Evolutionary conservation across 345 rosid genomes (phyloP), one percentile per base, ranked within the genome.

Genomic region (Sapria himalayana): DNA sequence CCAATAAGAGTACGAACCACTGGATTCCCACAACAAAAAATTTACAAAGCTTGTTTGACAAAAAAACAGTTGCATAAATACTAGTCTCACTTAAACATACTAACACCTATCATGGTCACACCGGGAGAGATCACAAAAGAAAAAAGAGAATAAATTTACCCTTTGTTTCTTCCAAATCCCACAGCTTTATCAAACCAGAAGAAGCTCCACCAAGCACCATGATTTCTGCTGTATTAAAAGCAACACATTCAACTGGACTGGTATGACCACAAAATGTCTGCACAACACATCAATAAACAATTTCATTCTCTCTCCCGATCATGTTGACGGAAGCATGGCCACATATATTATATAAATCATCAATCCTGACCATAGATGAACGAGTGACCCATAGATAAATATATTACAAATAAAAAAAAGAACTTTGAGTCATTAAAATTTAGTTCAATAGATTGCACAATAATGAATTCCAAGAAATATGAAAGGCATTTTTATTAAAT

Each of bases 1-100:
- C 95, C 99, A 54, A 78, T 74, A 64, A 89, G 79, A 62, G 73
- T 78, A 42, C 95, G 99, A 64, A 89, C 85, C 75, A 89, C 99
- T 89, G 77, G 89, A 67, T 95, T 82, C 79, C 99, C 82, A 60
- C 72, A 63, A 69, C 49, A 76, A 71, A 49, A 55, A 51, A 34
- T n/a, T n/a, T n/a, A n/a, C n/a, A n/a, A n/a, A n/a, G n/a, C n/a
- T n/a, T n/a, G n/a, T n/a, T n/a, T n/a, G n/a, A n/a, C n/a, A n/a
- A n/a, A n/a, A n/a, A n/a, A n/a, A n/a, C n/a, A n/a, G n/a, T n/a
- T n/a, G n/a, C n/a, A n/a, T n/a, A n/a, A n/a, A n/a, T n/a, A n/a
- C n/a, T n/a, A n/a, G n/a, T n/a, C 15, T 9, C 23, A 10, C n/a
- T n/a, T 18, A 21, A 5, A 25, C 22, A 43, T 18, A 15, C 34